A percentile compares a stretch with the other conserved stretches of the same genome.
phyloP scores from a whole-genome alignment of 495 filamentous ascomycete species.

The Penicillium bovifimosum region DNA sequence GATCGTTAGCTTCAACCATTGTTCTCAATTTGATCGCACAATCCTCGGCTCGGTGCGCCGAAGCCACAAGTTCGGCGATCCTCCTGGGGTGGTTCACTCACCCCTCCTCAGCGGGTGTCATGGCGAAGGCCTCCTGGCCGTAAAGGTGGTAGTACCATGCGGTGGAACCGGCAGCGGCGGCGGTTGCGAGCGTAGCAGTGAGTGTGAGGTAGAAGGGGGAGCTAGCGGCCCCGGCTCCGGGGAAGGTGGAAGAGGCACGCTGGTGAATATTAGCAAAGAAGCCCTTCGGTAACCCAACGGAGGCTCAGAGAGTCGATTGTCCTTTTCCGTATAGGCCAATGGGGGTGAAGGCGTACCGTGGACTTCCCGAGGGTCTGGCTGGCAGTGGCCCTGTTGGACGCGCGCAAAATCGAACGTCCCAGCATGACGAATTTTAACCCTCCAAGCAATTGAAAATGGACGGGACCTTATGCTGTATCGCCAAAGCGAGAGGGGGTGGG shows the following conservation, averaged over 20 bases:
- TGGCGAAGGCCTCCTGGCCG: constrained; percentile 77
- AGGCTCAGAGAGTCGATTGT: constrained; percentile 26
- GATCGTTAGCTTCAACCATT: constrained; percentile 12
- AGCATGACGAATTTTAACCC: constrained; percentile 60
- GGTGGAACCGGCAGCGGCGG: constrained; percentile 77
- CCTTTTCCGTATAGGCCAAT: constrained; percentile 28
- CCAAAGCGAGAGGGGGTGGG: constrained; percentile 27
- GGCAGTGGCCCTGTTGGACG: constrained; percentile 69
- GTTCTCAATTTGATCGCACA: constrained; percentile 16
- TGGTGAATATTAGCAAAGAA: constrained; percentile 28
- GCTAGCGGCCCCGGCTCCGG: constrained; percentile 45
- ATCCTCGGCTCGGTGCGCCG: constrained; percentile 27
- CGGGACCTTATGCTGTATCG: constrained; percentile 28
- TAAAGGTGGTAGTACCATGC: constrained; percentile 96
- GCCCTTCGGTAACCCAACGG: background rate
- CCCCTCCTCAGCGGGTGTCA: constrained; percentile 96
- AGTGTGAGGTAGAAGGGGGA: constrained; percentile 62
- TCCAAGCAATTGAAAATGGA: constrained; percentile 34
- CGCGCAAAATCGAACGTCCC: constrained; percentile 76
- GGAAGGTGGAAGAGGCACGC: constrained; percentile 44
- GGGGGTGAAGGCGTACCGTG: constrained; percentile 40
- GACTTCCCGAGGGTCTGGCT: constrained; percentile 47
- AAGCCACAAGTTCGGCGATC: constrained; percentile 15
- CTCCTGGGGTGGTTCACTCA: constrained; percentile 47
- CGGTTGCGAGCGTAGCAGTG: constrained; percentile 76